Evolutionary conservation across 495 filamentous ascomycete species (phyloP).

Genomic region (Neurospora pannonica): DNA sequence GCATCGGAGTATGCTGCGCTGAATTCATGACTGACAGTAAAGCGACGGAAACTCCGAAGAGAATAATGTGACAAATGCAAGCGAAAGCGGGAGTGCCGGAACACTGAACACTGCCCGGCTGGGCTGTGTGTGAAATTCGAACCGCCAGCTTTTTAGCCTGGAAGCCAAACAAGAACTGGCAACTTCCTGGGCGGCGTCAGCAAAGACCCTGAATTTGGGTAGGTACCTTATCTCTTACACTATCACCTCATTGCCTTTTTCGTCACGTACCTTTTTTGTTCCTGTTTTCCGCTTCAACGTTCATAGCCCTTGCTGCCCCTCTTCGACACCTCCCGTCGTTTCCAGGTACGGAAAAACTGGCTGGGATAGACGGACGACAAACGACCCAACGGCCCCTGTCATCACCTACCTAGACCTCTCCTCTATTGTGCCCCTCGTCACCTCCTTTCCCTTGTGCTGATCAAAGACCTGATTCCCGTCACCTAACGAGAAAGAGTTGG

Average conservation of each 20-base stretch:
- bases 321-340: background rate
- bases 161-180: background rate
- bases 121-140: background rate
- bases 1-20: background rate
- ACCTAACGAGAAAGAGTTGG: background rate
- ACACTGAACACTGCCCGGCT: background rate
- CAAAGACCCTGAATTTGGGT: background rate
- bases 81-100: background rate
- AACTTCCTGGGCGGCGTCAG: background rate
- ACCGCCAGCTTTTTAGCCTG: background rate
- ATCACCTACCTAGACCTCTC: background rate
- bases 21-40: background rate
- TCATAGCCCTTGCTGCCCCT: background rate
- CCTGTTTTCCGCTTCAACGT: background rate
- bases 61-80: background rate
- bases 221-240: background rate
- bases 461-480: background rate
- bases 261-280: background rate
- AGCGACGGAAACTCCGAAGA: background rate
- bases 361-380: background rate
- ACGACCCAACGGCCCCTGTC: background rate
- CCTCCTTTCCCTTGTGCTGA: background rate
- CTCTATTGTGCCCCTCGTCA: background rate
- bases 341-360: background rate
- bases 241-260: background rate